Base-by-base conservation (phyloP, 495 filamentous ascomycete species). In the Polyplosphaeria fusca region DNA sequence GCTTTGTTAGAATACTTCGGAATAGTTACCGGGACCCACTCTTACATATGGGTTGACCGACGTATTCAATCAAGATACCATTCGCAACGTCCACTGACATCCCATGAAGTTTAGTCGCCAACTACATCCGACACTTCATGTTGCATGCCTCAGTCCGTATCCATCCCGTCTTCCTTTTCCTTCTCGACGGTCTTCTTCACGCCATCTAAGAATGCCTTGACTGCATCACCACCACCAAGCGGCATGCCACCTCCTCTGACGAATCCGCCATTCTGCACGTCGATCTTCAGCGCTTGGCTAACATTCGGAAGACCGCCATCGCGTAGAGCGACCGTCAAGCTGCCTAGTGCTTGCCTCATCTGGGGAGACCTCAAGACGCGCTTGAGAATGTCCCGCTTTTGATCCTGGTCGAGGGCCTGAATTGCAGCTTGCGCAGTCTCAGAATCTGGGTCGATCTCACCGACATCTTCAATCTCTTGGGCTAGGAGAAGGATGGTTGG, bases 301-400 rank as follows among this genome's bases (percentile, higher is more conserved):
- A 99, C 86, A 61, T 82, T 92, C 12, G 91, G 88, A 45, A 99
- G 72, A 0, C 89, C 93, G n/a, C 93, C 93, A 65, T 99, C 92
- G 52, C 92, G 75, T 41, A 99, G 76, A 20, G 93, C 93, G 67
- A 87, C 79, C 1, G 91, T 95, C 57, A 97, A 72, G 63, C 87
- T 91, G 0, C 83, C 79, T 28, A 95, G 70, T 62, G 89, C 92
- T 68, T 99, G 93, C 47, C 78, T 79, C 65, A 99, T 91, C 63
- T 97, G 93, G 27, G 93, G 93, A 60, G 86, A 91, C 47, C 86
- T 83, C n/a, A 97, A 73, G 14, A 96, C 90, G 61, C 83, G 85
- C 70, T 81, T 81, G 19, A 99, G 68, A 2, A 96, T 83, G 4
- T 83, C 79, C 64, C 83, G 87, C 78, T 96, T 96, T 69, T 96